Evolutionary conservation across 2,329 filamentous ascomycete species (phyloP), one percentile per base, ranked within the genome.

Genomic region (Ophiostoma sp.): DNA sequence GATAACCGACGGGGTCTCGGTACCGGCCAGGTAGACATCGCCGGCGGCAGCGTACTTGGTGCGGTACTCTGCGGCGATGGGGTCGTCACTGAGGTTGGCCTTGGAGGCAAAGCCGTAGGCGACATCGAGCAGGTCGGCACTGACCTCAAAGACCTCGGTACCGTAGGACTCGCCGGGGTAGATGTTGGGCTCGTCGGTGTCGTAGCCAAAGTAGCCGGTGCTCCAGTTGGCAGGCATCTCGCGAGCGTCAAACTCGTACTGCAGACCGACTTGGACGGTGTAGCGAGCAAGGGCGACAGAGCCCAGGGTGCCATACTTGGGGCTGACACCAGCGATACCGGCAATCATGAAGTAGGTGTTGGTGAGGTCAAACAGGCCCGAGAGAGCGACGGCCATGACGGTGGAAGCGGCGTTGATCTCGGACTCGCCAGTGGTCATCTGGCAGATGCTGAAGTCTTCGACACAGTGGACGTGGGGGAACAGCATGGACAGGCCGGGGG

Each of bases 381-480:
- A 90, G 17, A 89, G 82, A n/a, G 86, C 80, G 11, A 93, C 81
- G 0, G 90, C 86, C 66, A 84, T 84, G 72, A 91, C 83, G 0
- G 88, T 88, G 7, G 85, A 79, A 0, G 91, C 91, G 0, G 91
- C 89, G 76, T 93, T 94, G 80, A 93, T 91, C 79, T 92, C 90
- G 11, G 84, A 83, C 77, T 90, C 88, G 70, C 90, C 90, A 1
- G 87, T 86, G 10, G 87, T 87, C 65, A 92, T 75, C 76, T 93
- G 90, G 78, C 91, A 93, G 67, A 93, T 80, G 3, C 83, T 81
- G 39, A 84, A 81, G 74, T 87, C 79, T 13, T 79, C 79, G 0
- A 86, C 88, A 78, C 90, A 94, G 77, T 89, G 86, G 0, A 88
- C 84, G 23, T 85, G 79, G 0, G 89, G 89, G 76, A 85, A 91